Percentiles rank a stretch among this genome's conserved stretches.
Conservation (phyloP, 129 eudicot species). For the Cynara cardunculus region DNA sequence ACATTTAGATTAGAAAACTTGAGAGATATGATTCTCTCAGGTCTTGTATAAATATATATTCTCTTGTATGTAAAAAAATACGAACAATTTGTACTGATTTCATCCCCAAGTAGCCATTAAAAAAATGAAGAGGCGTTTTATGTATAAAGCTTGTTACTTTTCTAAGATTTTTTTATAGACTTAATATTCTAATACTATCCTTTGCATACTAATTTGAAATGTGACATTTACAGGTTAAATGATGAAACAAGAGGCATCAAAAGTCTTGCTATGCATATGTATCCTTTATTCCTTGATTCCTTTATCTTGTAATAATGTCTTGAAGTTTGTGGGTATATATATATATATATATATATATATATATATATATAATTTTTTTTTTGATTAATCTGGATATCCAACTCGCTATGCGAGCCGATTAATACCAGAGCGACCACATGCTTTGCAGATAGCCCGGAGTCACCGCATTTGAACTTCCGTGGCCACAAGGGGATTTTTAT, state of each 20-base stretch:
- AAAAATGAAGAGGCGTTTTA: background rate
- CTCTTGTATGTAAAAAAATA: background rate
- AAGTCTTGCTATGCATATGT: constrained; percentile 67
- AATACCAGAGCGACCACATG: no score
- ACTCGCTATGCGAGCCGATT: no score
- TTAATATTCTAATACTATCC: background rate
- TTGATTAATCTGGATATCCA: no score
- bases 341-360: no score
- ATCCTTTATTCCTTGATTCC: constrained; percentile 46
- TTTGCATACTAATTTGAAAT: background rate
- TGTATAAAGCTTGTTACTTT: background rate
- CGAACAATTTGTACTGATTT: background rate
- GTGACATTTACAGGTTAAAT: constrained; percentile 61
- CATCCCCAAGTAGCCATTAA: background rate
- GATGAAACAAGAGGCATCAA: constrained; percentile 88
- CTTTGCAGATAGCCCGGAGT: no score
- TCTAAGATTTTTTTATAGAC: background rate
- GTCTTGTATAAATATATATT: background rate
- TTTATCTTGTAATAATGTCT: background rate
- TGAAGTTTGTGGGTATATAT: background rate
- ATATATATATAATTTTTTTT: no score
- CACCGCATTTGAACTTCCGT: no score
- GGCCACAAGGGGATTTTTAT: no score
- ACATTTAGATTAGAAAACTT: background rate
- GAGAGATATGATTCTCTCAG: background rate